These are phyloP conservation scores for Rosa rugosa DNA, from an alignment of 306 rosid genomes.

Conservation along the genomic window DNA sequence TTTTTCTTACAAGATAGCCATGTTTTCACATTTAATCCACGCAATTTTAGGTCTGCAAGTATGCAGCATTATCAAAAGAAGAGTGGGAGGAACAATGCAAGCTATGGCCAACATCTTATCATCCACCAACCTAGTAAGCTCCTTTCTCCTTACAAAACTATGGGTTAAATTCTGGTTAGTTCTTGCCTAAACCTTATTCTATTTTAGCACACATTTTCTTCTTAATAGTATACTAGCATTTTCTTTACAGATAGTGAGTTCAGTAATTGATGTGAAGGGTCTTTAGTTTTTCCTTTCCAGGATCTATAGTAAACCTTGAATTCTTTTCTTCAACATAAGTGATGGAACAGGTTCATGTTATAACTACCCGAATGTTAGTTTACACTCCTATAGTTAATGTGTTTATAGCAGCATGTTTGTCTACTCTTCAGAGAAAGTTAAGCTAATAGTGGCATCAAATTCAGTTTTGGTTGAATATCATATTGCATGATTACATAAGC, in stretches of 20 bases:
- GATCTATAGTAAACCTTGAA: not conserved
- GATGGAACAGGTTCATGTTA: not conserved
- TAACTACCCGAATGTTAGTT: not conserved
- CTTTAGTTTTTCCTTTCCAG: not conserved
- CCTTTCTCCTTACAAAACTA: slow-evolving; percentile 10
- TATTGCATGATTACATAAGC: not conserved
- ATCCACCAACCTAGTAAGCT: slow-evolving; percentile 83
- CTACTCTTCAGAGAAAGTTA: not conserved
- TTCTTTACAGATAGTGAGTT: not conserved
- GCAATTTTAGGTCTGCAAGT: slow-evolving; percentile 65
- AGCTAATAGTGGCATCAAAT: not conserved
- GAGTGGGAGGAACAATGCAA: slow-evolving; percentile 99
- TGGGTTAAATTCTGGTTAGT: not conserved
- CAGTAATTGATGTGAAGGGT: not conserved
- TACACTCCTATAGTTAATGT: not conserved
- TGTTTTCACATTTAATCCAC: slow-evolving; percentile 16
- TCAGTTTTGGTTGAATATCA: not conserved
- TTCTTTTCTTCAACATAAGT: not conserved
- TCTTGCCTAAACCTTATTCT: slow-evolving; percentile 8
- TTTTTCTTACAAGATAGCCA: not conserved
- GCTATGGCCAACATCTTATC: slow-evolving; percentile 96
- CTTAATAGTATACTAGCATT: not conserved
- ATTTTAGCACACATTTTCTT: not conserved
- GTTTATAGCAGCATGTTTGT: not conserved
- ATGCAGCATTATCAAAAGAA: slow-evolving; percentile 79